Percentiles rank a stretch among this genome's conserved stretches.
phyloP scores from a whole-genome alignment of 495 filamentous ascomycete genomes.

The Entonaema liquescens region DNA sequence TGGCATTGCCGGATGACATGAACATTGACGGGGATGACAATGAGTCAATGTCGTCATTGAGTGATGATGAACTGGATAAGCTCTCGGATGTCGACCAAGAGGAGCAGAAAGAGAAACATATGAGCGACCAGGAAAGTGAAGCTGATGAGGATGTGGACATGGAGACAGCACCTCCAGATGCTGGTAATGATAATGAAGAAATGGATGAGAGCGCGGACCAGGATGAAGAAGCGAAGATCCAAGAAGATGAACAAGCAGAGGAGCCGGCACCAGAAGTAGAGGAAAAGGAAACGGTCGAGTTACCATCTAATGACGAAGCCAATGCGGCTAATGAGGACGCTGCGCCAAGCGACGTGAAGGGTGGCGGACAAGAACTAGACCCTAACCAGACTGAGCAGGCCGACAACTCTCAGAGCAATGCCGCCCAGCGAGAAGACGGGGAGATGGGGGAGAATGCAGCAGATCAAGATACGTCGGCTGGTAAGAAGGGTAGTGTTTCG shows the following conservation, averaged over 20 bases:
- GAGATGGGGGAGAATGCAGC: constrained; percentile 57
- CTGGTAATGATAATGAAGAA: constrained; percentile 44
- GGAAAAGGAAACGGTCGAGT: constrained; percentile 47
- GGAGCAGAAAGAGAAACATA: constrained; percentile 48
- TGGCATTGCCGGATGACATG: constrained; percentile 75
- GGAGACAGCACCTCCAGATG: constrained; percentile 35
- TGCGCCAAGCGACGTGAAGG: constrained; percentile 71
- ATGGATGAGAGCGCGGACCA: constrained; percentile 43
- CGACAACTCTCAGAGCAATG: constrained; percentile 53
- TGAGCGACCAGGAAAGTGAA: constrained; percentile 45
- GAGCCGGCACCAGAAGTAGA: constrained; percentile 37
- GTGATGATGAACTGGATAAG: constrained; percentile 65
- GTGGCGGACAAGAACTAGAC: constrained; percentile 66
- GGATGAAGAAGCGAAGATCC: constrained; percentile 54
- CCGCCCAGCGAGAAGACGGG: constrained; percentile 58
- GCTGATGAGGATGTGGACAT: constrained; percentile 41
- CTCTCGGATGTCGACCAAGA: constrained; percentile 60
- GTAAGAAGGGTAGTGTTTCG: constrained; percentile 58
- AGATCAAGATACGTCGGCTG: constrained; percentile 59
- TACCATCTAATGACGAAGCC: constrained; percentile 55
- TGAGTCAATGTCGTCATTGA: constrained; percentile 53
- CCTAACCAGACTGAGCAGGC: constrained; percentile 54
- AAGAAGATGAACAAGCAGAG: constrained; percentile 55
- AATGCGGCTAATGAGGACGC: constrained; percentile 69
- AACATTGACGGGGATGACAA: constrained; percentile 70